Base-by-base conservation (phyloP, 306 rosid species). In the Corylus avellana region DNA sequence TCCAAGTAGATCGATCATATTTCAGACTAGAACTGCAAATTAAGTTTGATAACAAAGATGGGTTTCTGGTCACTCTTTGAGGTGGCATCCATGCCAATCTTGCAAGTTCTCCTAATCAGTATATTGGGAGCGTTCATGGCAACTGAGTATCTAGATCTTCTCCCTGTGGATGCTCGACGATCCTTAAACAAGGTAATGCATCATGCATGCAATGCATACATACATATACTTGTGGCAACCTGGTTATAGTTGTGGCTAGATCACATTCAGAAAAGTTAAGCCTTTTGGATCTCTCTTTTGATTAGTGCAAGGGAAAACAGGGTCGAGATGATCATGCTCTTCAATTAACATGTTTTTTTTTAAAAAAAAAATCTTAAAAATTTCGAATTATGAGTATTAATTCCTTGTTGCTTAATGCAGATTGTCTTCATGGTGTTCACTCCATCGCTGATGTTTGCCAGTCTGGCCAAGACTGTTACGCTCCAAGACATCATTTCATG, bases 401-500 rank as follows among this genome's bases (percentile, higher is more conserved):
- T 51, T 20, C 47, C 39, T 47, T 20, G 22, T 61, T 58, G 49
- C 29, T 81, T 77, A 57, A 57, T 80, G 91, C 89, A 95, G 99
- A 78, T 96, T 47, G 99, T 96, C 47, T 96, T 96, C 77, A 22
- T 76, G 44, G 66, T 91, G n/a, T 91, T 96, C 90, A 91, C 97
- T 58, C 99, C 99, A 32, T 79, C 94, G 14, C 96, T 93, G 25
- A 78, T 96, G 48, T 96, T 96, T 73, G 56, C 97, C 11, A 88
- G 84, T 79, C 89, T 96, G 77, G 94, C 96, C 61, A 68, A 81
- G 78, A 89, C 93, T 62, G 94, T 96, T 54, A 86, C 96, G 4
- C 91, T 96, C 64, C 79, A 88, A 9, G 97, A 96, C 77, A 90
- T 96, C 77, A 87, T 85, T 85, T 93, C 98, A 75, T 93, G 98